Evolutionary conservation across 225 moss, liverwort and hornwort species (phyloP), one percentile per base, ranked within the genome.

Genomic region (Physcomitrium patens): DNA sequence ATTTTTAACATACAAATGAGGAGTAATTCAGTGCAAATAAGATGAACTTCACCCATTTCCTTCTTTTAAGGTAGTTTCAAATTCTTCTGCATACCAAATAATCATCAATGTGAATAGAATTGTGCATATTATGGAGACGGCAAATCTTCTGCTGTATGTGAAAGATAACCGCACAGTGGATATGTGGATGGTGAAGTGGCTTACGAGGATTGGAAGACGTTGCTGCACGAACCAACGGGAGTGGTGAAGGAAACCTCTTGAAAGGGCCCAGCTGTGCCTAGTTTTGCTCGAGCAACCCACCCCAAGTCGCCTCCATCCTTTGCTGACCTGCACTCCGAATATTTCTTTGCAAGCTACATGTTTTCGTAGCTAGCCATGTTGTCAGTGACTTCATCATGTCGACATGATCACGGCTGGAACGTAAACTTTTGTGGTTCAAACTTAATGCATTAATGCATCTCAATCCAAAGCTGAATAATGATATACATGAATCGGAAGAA

Each of bases 241-340:
- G 87, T 84, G 84, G 77, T 84, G 74, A 87, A 87, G 52, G 82
- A 75, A 58, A 87, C 77, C 75, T 84, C 87, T 79, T 87, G 84
- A 72, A 87, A 87, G 13, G 84, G 82, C 44, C 84, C 77, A 19
- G 84, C 79, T 13, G 67, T 67, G 45, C 87, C 84, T 48, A 71
- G 63, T 59, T 79, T 87, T 18, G 80, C 77, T 43, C 82, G 67
- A 26, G 71, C 74, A 77, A 87, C 44, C 87, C 87, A 87, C n/a
- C 87, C 84, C 17, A 84, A 76, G 48, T 87, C 82, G 10, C 87
- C 84, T 44, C 84, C 84, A 13, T 13, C 17, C 70, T 87, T 87
- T 12, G 84, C 64, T 43, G 87, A 84, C 31, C 54, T 67, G 27
- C 87, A 87, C 41, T 79, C 59, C 8, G 87, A 87, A 60, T 81